Base-by-base conservation (phyloP, 2,329 filamentous ascomycete species). In the Curvularia lunata region DNA sequence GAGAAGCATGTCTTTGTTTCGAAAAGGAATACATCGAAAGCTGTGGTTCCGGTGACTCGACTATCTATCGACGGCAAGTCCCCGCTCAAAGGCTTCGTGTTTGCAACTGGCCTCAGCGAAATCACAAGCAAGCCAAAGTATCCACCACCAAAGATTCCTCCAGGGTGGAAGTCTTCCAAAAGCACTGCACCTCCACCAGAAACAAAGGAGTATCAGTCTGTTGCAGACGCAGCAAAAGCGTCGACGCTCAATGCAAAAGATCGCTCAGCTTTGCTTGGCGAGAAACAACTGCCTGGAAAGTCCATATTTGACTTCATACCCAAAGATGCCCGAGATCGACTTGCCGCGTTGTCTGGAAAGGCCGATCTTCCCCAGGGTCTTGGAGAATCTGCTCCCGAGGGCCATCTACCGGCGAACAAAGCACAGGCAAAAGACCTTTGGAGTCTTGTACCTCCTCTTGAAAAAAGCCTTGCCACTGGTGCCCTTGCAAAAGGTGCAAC, bases 291-390 rank as follows among this genome's bases (percentile, higher is more conserved):
- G 0, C 93, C 93, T 0, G 91, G 92, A 0, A 97, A 98, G 79
- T 98, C 95, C 0, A 88, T 99, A 2, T 99, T 98, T 75, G 93
- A 98, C 77, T 99, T 91, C 76, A 84, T 99, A 64, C 91, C 91
- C 0, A 83, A 91, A 0, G 85, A 90, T 32, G 87, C 91, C 3
- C 87, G 95, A 60, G 89, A 94, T 50, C 86, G 88, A 25, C 84
- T 99, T 43, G 92, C 85, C 3, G 83, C 86, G 10, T 88, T 88
- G 1, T 92, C 91, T 2, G 93, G 93, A 1, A 92, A 88, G 56
- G 78, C 78, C 2, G 86, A 94, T 69, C 84, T 99, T 2, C 95
- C 95, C 0, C 86, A 87, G 7, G 95, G 89, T 0, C 80, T 88
- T 1, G 88, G 91, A 51, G 91, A 97, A 77, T 82, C 89, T 27